Evolutionary conservation across 495 filamentous ascomycete species (phyloP).

Genomic region (Baudoinia panamericana): DNA sequence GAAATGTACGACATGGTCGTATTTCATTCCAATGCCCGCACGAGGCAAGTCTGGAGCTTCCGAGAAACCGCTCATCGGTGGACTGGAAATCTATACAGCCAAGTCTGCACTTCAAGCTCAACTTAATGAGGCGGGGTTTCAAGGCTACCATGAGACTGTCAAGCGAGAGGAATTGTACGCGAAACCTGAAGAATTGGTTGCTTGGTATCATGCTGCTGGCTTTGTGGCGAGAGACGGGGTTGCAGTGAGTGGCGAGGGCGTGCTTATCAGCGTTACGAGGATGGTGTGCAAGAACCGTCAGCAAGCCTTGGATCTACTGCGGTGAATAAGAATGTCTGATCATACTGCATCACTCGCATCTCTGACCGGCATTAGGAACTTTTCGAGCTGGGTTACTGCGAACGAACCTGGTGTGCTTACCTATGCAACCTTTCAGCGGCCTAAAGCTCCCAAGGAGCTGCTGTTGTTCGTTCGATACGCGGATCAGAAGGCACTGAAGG

Average conservation of each 20-base stretch:
- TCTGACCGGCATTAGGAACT: neutral
- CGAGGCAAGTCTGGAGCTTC: neutral
- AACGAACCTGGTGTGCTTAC: slow-evolving; percentile 15
- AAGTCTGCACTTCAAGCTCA: slow-evolving; percentile 11
- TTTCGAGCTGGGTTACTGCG: slow-evolving; percentile 5
- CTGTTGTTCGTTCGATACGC: slow-evolving; percentile 11
- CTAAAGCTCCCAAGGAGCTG: slow-evolving; percentile 10
- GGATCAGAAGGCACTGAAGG: slow-evolving; percentile 5
- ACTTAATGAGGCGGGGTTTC: slow-evolving; percentile 13
- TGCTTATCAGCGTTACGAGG: slow-evolving; percentile 8
- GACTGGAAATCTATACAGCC: slow-evolving; percentile 14
- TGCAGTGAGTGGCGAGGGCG: neutral
- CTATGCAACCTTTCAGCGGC: slow-evolving; percentile 8
- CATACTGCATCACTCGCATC: neutral
- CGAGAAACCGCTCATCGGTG: neutral
- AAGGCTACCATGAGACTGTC: slow-evolving; percentile 12
- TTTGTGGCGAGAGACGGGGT: slow-evolving; percentile 4
- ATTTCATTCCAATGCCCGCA: slow-evolving; percentile 6
- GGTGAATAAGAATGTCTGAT: neutral
- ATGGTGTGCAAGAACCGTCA: slow-evolving; percentile 5
- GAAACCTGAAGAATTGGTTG: slow-evolving; percentile 7
- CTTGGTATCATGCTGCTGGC: slow-evolving; percentile 12
- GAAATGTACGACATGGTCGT: slow-evolving; percentile 14
- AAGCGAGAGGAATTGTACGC: slow-evolving; percentile 8
- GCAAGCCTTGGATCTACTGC: neutral